Base-by-base conservation (phyloP, 441 rosid species). In the Bocquillonia castaneifolia region DNA sequence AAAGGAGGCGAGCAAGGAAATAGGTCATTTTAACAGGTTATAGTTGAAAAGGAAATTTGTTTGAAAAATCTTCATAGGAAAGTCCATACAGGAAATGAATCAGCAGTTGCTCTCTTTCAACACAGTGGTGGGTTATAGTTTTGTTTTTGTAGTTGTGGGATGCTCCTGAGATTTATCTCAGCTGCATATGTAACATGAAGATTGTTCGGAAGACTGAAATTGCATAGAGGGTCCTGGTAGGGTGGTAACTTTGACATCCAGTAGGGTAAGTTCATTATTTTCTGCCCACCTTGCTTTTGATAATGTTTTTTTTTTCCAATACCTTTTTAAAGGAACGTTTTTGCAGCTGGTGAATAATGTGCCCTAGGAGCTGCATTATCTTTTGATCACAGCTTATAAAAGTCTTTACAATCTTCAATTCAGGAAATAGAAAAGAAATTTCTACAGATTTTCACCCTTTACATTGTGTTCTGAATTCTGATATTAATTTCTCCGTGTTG, bases 1-100 rank as follows among this genome's bases (percentile, higher is more conserved):
- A 66, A 23, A 75, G 86, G 63, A 78, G 75, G 66, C 55, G 60
- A 20, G 57, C 10, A 20, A 23, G 57, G 63, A 75, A 69, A 42
- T 48, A 22, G 59, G 42, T 56, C 57, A 15, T n/a, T 31, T 36
- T 6, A 48, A 50, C 22, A 40, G 37, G 68, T 44, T 42, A 5
- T n/a, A 50, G 51, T 31, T 17, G 42, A 58, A 53, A 34, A 56
- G 48, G 42, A 28, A 47, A 45, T n/a, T n/a, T n/a, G n/a, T n/a
- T n/a, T n/a, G n/a, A n/a, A n/a, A 53, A 34, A 53, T 26, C 29
- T 64, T 9, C n/a, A n/a, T n/a, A n/a, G 57, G 12, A 2, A 44
- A 54, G 31, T 31, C 40, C 10, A 31, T 48, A 57, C 73, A 74
- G 69, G 48, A 67, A 73, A 20, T 54, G 37, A 45, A 53, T 34